Evolutionary conservation across 768 basidiomycete species (phyloP), one percentile per base, ranked within the genome.

Genomic region (Phallus indusiatus): DNA sequence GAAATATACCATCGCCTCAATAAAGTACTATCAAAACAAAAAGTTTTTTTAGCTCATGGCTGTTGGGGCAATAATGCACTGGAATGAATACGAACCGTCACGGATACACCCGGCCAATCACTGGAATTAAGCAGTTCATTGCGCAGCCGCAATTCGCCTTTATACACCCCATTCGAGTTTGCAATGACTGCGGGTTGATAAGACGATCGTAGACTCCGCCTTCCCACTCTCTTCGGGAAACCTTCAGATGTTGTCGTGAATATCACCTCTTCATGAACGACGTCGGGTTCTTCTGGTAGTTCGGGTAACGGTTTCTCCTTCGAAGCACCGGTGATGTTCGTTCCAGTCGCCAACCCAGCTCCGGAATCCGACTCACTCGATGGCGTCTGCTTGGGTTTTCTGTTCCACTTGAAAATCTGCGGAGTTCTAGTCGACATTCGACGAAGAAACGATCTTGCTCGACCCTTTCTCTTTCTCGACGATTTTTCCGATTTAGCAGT

Each of bases 131-230:
- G 68, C 78, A 88, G 81, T 56, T 78, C 77, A 64, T 76, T 78
- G 51, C 76, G 71, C 6, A 88, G 69, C 33, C 73, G 67, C 33
- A 89, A 72, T 58, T 78, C 79, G 53, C 80, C 77, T 66, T 84
- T 85, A 64, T 78, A 81, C 1, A 88, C 74, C 12, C 87, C 87
- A 65, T 88, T 85, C 1, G 87, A 86, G 34, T 85, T 74, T 17
- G 76, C 65, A 8, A 74, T 70, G 47, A 76, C 55, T 81, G 61
- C 1, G 78, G 78, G 77, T 64, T 81, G 80, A 46, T 67, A 61
- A 47, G 73, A 68, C 42, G 67, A 63, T 33, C 73, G 70, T 47
- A 68, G 69, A 53, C 71, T 70, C 11, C 74, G 73, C 50, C 75
- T 73, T 28, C 80, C 75, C 9, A 85, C 84, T 17, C 85, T 81